Evolutionary conservation across 2,329 filamentous ascomycete genomes (phyloP).

Genomic region (Lachnum nothofagi): DNA sequence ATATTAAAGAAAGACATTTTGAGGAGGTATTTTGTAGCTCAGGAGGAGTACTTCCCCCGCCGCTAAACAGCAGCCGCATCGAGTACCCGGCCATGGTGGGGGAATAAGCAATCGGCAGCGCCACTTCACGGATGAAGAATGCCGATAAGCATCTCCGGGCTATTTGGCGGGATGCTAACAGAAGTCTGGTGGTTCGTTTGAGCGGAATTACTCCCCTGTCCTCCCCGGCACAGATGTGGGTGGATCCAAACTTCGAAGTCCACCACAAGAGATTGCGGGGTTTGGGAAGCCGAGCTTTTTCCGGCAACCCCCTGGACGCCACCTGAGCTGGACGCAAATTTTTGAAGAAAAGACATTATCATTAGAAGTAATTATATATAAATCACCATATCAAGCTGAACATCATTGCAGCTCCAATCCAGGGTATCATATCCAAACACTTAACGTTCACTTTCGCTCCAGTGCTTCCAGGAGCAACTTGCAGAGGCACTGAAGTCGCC

Average conservation of each 20-base stretch:
- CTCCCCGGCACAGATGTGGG: neutral
- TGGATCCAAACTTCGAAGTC: neutral
- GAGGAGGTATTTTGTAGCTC: neutral
- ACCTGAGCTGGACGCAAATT: too few species aligned
- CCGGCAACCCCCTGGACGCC: too few species aligned
- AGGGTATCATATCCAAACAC: slow-evolving; percentile 4
- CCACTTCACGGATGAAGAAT: neutral
- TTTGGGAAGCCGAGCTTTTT: too few species aligned
- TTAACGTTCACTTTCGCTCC: neutral
- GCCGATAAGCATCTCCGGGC: neutral
- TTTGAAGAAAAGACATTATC: neutral
- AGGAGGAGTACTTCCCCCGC: neutral
- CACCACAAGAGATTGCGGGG: neutral
- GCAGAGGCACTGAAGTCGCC: neutral
- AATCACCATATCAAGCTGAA: neutral
- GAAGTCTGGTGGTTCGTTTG: too few species aligned
- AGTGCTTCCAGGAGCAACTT: neutral
- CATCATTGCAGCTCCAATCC: neutral
- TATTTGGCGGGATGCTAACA: neutral
- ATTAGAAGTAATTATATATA: neutral
- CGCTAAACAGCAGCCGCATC: neutral
- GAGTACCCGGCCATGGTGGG: neutral
- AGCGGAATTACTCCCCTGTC: neutral
- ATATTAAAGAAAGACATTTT: neutral
- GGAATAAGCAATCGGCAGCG: neutral